Base-by-base conservation (phyloP, 1,139 yeast genomes). In the Debaryomyces udenii region DNA sequence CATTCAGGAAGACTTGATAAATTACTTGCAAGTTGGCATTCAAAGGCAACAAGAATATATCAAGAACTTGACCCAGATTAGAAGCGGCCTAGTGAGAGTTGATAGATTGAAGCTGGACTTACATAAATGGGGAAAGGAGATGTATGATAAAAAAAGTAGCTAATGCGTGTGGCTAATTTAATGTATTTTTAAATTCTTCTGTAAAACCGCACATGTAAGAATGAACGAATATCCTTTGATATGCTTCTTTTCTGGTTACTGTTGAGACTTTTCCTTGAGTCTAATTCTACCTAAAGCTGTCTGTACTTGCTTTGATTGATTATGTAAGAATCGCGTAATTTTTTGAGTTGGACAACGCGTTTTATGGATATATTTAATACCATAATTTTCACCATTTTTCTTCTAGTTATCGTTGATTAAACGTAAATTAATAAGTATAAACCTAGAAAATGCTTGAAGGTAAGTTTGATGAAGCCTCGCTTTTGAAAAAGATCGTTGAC, bases 31-130 rank as follows among this genome's bases (percentile, higher is more conserved):
- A 49, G 76, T 73, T 33, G 69, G 77, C 47, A 70, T 89, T 38
- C 98, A 93, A 64, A 76, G 97, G 57, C 89, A 89, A 55, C 91
- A 88, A 58, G 98, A 93, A 62, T 91, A 86, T 59, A 84, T 90
- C 41, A 77, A 94, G 54, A 86, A 90, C 48, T 70, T 93, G 59
- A 70, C 80, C 17, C 78, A 74, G 31, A 77, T 93, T 35, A 75
- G 97, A 50, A 76, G 76, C 53, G 94, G 91, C 1, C 68, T 91
- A 18, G 80, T 86, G 27, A 76, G 88, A 50, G 93, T 96, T 1
- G 89, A 86, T 52, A 68, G 93, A 44, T 74, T 86, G 50, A 84
- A 86, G 52, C 76, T 75, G 39, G 80, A 82, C 50, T 76, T 91
- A 37, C 76, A 71, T 48, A 78, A 78, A 53, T 90, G 97, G 97